These are phyloP conservation scores for Entoloma clypeatum DNA, from an alignment of 1,284 basidiomycete species.

Conservation along the genomic window DNA sequence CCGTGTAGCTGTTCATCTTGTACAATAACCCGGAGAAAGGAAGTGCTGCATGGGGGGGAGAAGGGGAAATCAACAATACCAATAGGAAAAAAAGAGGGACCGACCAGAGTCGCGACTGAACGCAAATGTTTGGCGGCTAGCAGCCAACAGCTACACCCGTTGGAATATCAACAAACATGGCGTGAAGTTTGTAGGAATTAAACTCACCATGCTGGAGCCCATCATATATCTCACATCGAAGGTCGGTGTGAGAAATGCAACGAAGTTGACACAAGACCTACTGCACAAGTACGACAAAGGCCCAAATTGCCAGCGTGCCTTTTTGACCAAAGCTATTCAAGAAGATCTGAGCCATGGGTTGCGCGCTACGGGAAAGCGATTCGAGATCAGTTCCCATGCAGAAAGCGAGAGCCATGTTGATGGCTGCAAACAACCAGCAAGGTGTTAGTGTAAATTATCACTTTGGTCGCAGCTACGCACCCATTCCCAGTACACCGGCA, in stretches of 20 bases:
- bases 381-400: no score
- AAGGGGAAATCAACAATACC: neutral
- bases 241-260: conserved; percentile 26
- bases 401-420: no score
- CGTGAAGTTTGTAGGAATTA: neutral
- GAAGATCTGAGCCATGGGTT: conserved; percentile 72
- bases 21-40: conserved; percentile 72
- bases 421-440: no score
- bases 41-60: conserved; percentile 30
- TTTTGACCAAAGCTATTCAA: conserved; percentile 61
- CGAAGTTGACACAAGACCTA: conserved; percentile 35
- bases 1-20: conserved; percentile 60
- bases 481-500: conserved; percentile 63
- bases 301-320: conserved; percentile 59
- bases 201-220: conserved; percentile 66
- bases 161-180: neutral
- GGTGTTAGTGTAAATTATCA: no score
- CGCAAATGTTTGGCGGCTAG: conserved; percentile 37
- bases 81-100: neutral
- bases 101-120: conserved; percentile 35
- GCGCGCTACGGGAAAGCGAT: conserved; percentile 53
- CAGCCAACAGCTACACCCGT: conserved; percentile 31
- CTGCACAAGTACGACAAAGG: conserved; percentile 61
- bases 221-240: conserved; percentile 59
- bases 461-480: no score